phyloP scores from a whole-genome alignment of 2,329 filamentous ascomycete species.

The Microdochium bolleyi region DNA sequence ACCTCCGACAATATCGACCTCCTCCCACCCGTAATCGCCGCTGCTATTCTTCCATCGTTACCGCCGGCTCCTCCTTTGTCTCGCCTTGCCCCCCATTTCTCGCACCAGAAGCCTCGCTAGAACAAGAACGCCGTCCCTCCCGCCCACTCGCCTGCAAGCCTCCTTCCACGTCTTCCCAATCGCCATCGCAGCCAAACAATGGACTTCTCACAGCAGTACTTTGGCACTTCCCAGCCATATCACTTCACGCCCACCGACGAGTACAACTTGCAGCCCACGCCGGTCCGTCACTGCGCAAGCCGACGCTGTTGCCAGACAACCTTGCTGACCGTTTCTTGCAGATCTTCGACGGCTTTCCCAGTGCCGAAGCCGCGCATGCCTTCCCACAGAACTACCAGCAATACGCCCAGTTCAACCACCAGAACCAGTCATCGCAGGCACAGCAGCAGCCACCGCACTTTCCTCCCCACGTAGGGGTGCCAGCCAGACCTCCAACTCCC shows the following conservation, averaged over 20 bases:
- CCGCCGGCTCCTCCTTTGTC: too few species aligned
- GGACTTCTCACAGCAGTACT: background rate
- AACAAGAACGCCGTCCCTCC: background rate
- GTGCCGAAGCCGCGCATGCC: background rate
- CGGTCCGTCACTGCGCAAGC: background rate
- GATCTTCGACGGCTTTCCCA: background rate
- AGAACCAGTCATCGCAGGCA: conserved; percentile 8
- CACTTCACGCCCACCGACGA: background rate
- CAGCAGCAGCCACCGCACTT: conserved; percentile 12
- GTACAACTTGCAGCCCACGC: background rate
- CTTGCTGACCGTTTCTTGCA: background rate
- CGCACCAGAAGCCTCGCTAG: background rate
- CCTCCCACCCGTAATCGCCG: too few species aligned
- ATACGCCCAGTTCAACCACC: conserved; percentile 32
- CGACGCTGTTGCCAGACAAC: background rate
- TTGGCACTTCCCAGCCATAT: background rate
- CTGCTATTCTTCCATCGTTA: too few species aligned
- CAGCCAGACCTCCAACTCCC: conserved; percentile 40
- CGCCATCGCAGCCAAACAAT: background rate
- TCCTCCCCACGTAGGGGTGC: conserved; percentile 19
- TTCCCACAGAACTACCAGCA: conserved; percentile 30
- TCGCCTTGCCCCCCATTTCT: too few species aligned
- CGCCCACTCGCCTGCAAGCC: background rate
- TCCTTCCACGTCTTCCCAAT: background rate
- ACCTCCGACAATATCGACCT: too few species aligned